Conservation (phyloP, 148 eudicot genomes). For the Diospyros lotus region DNA sequence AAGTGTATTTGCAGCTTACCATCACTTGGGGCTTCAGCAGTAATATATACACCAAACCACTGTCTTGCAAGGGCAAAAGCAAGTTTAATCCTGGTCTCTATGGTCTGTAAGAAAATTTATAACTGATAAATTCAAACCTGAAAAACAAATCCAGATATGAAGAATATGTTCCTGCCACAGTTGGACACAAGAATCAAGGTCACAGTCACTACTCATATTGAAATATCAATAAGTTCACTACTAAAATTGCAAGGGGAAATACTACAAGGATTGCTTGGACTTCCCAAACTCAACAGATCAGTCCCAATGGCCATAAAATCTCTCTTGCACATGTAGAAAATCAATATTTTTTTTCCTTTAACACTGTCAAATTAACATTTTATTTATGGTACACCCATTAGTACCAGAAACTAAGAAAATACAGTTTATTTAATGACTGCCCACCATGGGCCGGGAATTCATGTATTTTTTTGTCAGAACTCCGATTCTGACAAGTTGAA, state of each 20-base stretch:
- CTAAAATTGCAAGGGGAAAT: neutral
- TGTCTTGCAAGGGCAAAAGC: conserved; percentile 92
- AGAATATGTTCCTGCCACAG: neutral
- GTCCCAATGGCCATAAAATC: neutral
- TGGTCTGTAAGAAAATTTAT: conserved; percentile 45
- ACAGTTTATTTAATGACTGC: neutral
- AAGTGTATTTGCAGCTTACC: conserved; percentile 43
- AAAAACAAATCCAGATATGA: neutral
- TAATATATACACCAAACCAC: conserved; percentile 96
- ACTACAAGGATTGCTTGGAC: neutral
- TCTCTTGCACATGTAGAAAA: neutral
- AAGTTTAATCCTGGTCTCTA: conserved; percentile 84
- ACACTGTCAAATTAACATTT: neutral
- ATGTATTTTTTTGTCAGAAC: neutral
- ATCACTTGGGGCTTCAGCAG: conserved; percentile 85
- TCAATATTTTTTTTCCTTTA: too few relatives aligned
- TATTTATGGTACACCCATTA: neutral
- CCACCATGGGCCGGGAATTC: neutral
- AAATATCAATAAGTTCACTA: neutral
- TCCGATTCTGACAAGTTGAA: too few relatives aligned
- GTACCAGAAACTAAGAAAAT: neutral
- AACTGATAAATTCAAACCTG: conserved; percentile 8
- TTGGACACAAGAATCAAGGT: neutral
- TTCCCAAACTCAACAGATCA: neutral
- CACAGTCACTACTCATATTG: too few relatives aligned